A percentile compares a stretch with the other conserved stretches of the same genome.
These are phyloP conservation scores for Agarophyton chilense DNA, from an alignment of 23 red algal genomes.

Conservation along the genomic window DNA sequence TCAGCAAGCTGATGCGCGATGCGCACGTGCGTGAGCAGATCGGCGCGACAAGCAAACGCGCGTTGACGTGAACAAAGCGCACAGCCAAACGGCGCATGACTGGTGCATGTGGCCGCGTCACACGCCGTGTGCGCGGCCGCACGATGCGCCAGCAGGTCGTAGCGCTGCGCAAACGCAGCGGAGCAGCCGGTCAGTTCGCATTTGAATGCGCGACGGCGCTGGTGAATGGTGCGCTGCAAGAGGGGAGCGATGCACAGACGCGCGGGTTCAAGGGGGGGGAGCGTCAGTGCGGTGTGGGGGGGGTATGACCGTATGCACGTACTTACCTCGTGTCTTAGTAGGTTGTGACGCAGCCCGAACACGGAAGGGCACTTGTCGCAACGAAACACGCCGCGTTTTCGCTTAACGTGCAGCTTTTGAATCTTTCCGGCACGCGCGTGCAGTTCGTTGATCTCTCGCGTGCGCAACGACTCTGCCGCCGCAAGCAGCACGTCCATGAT, in stretches of 20 bases:
- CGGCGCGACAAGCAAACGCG: constrained; percentile 1
- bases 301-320: background rate
- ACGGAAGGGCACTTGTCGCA: constrained; percentile 58
- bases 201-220: constrained; percentile 27
- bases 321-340: constrained; percentile 58
- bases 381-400: constrained; percentile 48
- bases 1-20: constrained; percentile 11
- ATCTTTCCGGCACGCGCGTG: constrained; percentile 60
- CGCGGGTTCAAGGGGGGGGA: background rate
- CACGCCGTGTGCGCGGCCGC: constrained; percentile 21
- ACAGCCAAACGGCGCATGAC: too few relatives aligned
- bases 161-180: constrained; percentile 42
- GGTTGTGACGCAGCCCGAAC: constrained; percentile 60
- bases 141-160: constrained; percentile 24
- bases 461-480: constrained; percentile 34
- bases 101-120: too few relatives aligned
- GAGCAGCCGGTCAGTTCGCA: constrained; percentile 3
- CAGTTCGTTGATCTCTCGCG: constrained; percentile 56
- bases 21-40: constrained; percentile 36
- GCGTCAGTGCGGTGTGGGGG: background rate
- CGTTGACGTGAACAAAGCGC: background rate
- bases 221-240: constrained; percentile 45
- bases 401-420: constrained; percentile 52
- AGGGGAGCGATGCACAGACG: background rate
- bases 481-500: constrained; percentile 45